Percentiles rank a stretch among this genome's conserved stretches.
phyloP scores from a whole-genome alignment of 2,329 filamentous ascomycete genomes.

The Biscogniauxia sp. region DNA sequence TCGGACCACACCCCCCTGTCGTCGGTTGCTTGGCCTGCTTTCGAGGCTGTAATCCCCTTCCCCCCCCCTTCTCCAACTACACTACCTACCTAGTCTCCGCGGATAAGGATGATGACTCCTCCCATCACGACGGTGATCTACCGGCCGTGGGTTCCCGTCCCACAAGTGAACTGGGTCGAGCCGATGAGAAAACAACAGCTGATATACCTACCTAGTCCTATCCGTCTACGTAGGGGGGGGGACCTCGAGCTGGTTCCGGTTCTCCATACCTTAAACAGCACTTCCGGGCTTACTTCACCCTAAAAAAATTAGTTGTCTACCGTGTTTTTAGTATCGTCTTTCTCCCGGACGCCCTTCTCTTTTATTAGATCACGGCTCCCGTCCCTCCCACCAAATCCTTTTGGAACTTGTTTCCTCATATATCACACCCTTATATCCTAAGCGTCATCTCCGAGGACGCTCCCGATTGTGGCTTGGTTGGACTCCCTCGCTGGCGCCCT shows the following conservation, averaged over 20 bases:
- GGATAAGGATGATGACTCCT: constrained; percentile 9
- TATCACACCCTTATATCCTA: constrained; percentile 3
- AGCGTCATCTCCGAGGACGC: constrained; percentile 1
- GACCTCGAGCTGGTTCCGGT: not conserved
- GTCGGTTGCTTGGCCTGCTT: constrained; percentile 13
- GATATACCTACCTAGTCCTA: not conserved
- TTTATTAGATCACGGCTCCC: not conserved
- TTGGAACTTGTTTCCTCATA: not conserved
- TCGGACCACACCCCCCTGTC: constrained; percentile 13
- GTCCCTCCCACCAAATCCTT: not conserved
- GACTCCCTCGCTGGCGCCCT: constrained; percentile 6
- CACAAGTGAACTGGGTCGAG: not conserved
- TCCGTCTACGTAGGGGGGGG: not conserved
- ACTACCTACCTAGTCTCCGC: not conserved
- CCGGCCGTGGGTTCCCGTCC: not conserved
- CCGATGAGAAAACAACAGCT: not conserved
- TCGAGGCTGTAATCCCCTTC: not conserved
- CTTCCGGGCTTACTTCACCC: not conserved
- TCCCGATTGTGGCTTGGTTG: not conserved
- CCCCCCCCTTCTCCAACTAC: no score
- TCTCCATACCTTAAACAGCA: not conserved
- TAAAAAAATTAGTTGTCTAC: not conserved
- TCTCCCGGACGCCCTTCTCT: not conserved
- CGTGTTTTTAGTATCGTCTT: not conserved
- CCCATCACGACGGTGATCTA: not conserved